Evolutionary conservation across 2,329 filamentous ascomycete species (phyloP), one percentile per base, ranked within the genome.

Genomic region (Ophiostoma montium): DNA sequence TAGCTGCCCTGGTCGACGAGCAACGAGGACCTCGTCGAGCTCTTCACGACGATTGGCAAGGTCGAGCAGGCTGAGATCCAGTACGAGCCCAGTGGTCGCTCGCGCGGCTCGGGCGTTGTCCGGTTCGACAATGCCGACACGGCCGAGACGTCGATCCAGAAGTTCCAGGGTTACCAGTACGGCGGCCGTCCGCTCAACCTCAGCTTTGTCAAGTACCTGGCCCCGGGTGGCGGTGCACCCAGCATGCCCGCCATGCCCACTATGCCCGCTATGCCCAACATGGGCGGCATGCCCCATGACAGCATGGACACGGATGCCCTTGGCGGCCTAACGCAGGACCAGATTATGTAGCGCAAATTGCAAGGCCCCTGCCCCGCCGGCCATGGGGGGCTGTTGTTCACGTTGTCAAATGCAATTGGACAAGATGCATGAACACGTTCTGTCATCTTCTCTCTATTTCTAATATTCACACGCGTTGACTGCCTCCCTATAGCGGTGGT

Each of bases 1-100:
- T 59, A 95, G 89, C 78, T 98, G 55, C 92, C 92, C 12, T 98
- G 92, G 92, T 96, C 92, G 27, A 98, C 92, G 15, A 95, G 89
- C 71, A 96, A 98, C 62, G 92, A 98, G 55, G 92, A 98, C 65
- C 72, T 98, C 23, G 80, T 96, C 50, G 92, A 98, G 64, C 76
- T 98, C 18, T 98, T 98, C 71, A 89, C 85, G 16, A 98, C 92
- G 11, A 98, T 98, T 61, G 92, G 92, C 55, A 95, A 95, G 65
- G 92, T 98, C 52, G 88, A 95, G 60, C 88, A 92, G 60, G 92
- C 92, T n/a, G 92, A 98, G 68, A 96, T 98, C 50, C 92, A 98
- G 67, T 96, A 98, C 62, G 92, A 98, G 65, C 84, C 86, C 4
- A 96, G 94, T 60, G 92, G 92, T 42, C 86, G 92, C 59, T 98